phyloP scores from a whole-genome alignment of 2,329 filamentous ascomycete species.

The Diaporthe australafricana region DNA sequence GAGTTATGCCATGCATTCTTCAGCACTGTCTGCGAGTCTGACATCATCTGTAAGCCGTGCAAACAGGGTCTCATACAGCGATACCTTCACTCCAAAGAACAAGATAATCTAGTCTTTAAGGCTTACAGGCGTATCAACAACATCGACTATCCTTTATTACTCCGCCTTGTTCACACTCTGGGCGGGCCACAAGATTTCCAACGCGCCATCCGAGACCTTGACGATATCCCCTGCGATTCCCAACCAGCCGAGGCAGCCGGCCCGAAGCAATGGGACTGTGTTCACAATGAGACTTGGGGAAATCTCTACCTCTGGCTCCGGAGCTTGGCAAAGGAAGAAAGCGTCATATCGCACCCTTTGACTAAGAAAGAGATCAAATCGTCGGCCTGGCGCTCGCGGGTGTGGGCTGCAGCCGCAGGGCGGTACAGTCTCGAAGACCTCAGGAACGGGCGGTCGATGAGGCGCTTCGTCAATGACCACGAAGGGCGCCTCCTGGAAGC shows the following conservation, averaged over 20 bases:
- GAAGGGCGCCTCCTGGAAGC: neutral
- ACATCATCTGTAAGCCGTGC: neutral
- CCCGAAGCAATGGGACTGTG: constrained; percentile 6
- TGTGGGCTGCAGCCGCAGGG: neutral
- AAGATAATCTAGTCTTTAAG: neutral
- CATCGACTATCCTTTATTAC: neutral
- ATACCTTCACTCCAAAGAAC: constrained; percentile 11
- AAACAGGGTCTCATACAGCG: neutral
- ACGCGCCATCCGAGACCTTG: neutral
- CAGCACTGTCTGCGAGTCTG: neutral
- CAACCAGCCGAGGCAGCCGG: neutral
- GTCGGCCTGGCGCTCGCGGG: constrained; percentile 18
- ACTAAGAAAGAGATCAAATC: neutral
- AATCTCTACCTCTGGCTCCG: neutral
- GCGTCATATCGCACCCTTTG: neutral
- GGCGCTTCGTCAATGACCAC: neutral
- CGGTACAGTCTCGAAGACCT: neutral
- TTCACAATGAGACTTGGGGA: neutral
- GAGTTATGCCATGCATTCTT: constrained; percentile 8
- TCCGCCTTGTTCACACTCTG: neutral
- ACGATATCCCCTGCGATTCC: neutral
- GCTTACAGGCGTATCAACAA: neutral
- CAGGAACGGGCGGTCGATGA: neutral
- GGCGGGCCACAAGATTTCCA: constrained; percentile 3
- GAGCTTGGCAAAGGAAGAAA: neutral